These are phyloP conservation scores for Candida ulmi DNA, from an alignment of 805 yeast genomes.

Conservation along the genomic window DNA sequence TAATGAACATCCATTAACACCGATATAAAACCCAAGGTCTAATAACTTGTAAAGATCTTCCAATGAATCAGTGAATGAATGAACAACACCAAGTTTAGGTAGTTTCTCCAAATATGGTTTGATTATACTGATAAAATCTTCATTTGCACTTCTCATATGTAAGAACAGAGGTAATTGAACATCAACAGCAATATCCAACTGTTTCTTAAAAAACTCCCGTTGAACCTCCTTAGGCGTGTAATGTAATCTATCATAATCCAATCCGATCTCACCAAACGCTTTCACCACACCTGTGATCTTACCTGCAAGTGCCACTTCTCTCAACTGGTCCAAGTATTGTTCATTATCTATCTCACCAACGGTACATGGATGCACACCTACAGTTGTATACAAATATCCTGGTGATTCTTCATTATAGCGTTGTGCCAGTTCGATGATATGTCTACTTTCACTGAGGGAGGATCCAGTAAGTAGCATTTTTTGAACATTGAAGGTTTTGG, in stretches of 20 bases:
- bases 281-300: conserved; percentile 46
- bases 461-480: conserved; percentile 83
- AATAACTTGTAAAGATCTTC: conserved; percentile 58
- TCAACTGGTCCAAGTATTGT: conserved; percentile 43
- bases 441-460: conserved; percentile 55
- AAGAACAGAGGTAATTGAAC: conserved; percentile 72
- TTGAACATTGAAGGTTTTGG: conserved; percentile 57
- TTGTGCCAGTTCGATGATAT: conserved; percentile 53
- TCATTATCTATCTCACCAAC: conserved; percentile 48
- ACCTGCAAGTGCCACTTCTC: conserved; percentile 44
- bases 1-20: conserved; percentile 91
- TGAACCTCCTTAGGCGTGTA: conserved; percentile 70
- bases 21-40: conserved; percentile 58
- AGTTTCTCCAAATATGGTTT: conserved; percentile 41
- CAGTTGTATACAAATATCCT: conserved; percentile 53
- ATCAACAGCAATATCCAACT: conserved; percentile 60
- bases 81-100: conserved; percentile 70
- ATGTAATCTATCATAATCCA: conserved; percentile 88
- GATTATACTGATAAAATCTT: conserved; percentile 66
- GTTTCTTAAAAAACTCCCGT: conserved; percentile 58
- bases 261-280: conserved; percentile 94
- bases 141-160: conserved; percentile 84
- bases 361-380: conserved; percentile 94
- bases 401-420: conserved; percentile 22
- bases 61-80: conserved; percentile 84